A percentile compares a stretch with the other conserved stretches of the same genome.
phyloP scores from a whole-genome alignment of 2,329 filamentous ascomycete genomes.

The Xylaria sp. region DNA sequence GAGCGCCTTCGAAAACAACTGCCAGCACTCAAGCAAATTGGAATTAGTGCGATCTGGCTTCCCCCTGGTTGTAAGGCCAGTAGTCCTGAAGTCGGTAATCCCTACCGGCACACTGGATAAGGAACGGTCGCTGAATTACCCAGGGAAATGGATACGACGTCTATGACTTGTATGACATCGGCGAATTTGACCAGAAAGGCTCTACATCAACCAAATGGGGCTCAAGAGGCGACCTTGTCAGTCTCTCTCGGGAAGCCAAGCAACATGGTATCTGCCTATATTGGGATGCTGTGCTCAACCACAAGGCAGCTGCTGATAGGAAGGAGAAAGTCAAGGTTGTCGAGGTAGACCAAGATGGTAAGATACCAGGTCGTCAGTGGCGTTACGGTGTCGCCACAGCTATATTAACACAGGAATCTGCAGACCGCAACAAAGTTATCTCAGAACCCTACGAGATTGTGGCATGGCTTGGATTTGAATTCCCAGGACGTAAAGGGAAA shows the following conservation, averaged over 20 bases:
- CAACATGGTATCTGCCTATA: constrained; percentile 59
- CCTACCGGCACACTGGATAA: neutral
- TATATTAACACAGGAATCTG: constrained; percentile 9
- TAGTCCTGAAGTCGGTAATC: neutral
- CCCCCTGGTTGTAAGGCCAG: neutral
- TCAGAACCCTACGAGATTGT: constrained; percentile 63
- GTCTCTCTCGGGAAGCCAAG: constrained; percentile 54
- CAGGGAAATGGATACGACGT: constrained; percentile 70
- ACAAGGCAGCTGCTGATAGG: constrained; percentile 69
- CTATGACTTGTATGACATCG: constrained; percentile 71
- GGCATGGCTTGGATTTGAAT: constrained; percentile 70
- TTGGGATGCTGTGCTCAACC: constrained; percentile 74
- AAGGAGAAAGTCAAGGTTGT: constrained; percentile 62
- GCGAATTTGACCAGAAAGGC: constrained; percentile 75
- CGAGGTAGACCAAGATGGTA: constrained; percentile 42
- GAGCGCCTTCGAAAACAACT: constrained; percentile 55
- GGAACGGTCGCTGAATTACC: neutral
- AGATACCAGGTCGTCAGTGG: neutral
- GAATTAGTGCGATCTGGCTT: constrained; percentile 39
- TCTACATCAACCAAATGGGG: constrained; percentile 69
- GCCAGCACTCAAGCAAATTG: constrained; percentile 44
- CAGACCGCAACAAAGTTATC: constrained; percentile 47
- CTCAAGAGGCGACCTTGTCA: constrained; percentile 60
- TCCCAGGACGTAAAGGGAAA: constrained; percentile 59
- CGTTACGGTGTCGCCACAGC: constrained; percentile 50